Evolutionary conservation across 352 stramenopile species (phyloP).

Genomic region (Phytophthora sp.): DNA sequence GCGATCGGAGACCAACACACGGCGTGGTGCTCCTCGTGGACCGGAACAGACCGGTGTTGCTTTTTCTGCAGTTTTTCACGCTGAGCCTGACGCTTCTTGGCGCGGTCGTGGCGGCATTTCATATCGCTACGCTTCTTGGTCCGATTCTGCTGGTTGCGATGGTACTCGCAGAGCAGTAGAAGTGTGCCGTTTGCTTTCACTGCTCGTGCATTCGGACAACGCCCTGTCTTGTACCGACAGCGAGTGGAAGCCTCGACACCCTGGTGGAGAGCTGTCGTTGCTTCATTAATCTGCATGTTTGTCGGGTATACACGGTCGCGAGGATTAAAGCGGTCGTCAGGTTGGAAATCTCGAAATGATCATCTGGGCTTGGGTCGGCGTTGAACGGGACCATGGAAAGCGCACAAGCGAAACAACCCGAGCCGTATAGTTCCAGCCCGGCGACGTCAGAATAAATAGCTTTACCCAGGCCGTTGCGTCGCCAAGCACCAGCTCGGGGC

Average conservation of each 20-base stretch:
- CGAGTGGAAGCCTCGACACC: conserved; percentile 18
- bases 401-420: conserved; percentile 9
- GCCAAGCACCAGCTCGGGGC: conserved; percentile 9
- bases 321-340: conserved; percentile 5
- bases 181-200: conserved; percentile 79
- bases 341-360: conserved; percentile 31
- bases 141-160: conserved; percentile 85
- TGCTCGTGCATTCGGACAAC: conserved; percentile 70
- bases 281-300: conserved; percentile 23
- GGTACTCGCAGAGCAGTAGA: conserved; percentile 81
- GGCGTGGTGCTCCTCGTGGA: not conserved
- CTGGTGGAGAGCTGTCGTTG: not conserved
- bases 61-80: conserved; percentile 31
- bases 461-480: conserved; percentile 20
- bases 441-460: conserved; percentile 34
- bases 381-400: conserved; percentile 2
- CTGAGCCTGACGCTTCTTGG: conserved; percentile 56
- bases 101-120: conserved; percentile 75
- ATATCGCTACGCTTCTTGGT: conserved; percentile 88
- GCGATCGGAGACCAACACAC: conserved; percentile 5
- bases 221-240: conserved; percentile 86
- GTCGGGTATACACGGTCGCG: not conserved
- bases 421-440: conserved; percentile 1
- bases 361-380: not conserved
- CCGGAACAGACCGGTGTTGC: not conserved